Percentiles rank a stretch among this genome's conserved stretches.
These are phyloP conservation scores for Fraxinus paxiana DNA, from an alignment of 305 asterid species.

Conservation along the genomic window DNA sequence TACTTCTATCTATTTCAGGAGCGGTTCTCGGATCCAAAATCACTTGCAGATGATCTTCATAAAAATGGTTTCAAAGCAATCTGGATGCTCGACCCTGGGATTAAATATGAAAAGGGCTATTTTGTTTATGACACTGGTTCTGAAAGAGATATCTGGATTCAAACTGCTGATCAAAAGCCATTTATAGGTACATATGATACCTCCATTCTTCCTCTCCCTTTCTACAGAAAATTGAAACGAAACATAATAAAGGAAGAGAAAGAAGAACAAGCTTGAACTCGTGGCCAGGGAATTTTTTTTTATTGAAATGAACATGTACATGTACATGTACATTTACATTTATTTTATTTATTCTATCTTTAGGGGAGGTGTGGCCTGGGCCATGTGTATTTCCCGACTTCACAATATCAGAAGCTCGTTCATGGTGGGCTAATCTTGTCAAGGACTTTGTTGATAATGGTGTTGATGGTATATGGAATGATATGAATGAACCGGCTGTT, in stretches of 20 bases:
- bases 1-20: conserved; percentile 41
- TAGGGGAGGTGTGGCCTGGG: conserved; percentile 97
- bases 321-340: conserved; percentile 1
- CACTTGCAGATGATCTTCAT: conserved; percentile 72
- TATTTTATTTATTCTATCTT: conserved; percentile 18
- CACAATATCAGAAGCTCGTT: conserved; percentile 68
- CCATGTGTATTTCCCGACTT: conserved; percentile 93
- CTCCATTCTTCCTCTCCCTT: neutral
- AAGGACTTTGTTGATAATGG: conserved; percentile 69
- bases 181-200: conserved; percentile 52
- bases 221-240: neutral
- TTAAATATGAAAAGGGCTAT: conserved; percentile 76
- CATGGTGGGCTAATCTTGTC: conserved; percentile 92
- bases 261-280: neutral
- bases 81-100: conserved; percentile 99
- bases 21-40: conserved; percentile 74
- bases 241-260: neutral
- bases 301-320: conserved; percentile 4
- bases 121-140: conserved; percentile 83
- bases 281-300: neutral
- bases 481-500: conserved; percentile 97
- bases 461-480: conserved; percentile 98
- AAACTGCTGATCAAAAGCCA: conserved; percentile 71
- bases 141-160: conserved; percentile 76
- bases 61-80: conserved; percentile 81